Conservation (phyloP, 169 alveolate genomes). For the Cyclospora cayetanensis region DNA sequence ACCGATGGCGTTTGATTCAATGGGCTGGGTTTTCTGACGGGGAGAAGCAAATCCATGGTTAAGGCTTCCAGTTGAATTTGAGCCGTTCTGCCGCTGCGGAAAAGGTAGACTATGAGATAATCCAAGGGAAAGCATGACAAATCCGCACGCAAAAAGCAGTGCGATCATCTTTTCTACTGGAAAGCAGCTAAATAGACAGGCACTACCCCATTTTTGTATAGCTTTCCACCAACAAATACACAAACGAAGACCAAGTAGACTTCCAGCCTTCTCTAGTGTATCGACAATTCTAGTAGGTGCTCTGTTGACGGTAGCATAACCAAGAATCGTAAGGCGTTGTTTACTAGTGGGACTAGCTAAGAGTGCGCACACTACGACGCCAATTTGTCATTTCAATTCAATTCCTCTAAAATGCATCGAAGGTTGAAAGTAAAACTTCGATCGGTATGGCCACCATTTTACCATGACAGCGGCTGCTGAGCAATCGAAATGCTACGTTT, state of each 20-base stretch:
- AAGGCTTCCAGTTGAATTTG: too few species aligned
- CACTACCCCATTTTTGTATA: not conserved
- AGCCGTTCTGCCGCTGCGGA: not conserved
- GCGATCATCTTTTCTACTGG: not conserved
- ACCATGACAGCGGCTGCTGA: too few species aligned
- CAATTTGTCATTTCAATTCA: too few species aligned
- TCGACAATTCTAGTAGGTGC: not conserved
- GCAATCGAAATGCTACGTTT: too few species aligned
- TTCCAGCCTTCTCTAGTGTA: not conserved
- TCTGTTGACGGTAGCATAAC: too few species aligned
- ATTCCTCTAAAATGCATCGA: too few species aligned
- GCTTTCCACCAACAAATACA: not conserved
- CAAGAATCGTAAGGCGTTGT: too few species aligned
- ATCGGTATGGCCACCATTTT: too few species aligned
- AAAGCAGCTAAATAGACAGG: too few species aligned
- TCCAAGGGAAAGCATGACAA: not conserved
- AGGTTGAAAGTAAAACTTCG: too few species aligned
- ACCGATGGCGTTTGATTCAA: not conserved
- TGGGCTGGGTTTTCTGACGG: not conserved
- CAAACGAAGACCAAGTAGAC: not conserved
- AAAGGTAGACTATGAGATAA: not conserved
- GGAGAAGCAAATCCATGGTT: not conserved
- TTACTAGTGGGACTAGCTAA: too few species aligned
- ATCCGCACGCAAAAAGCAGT: not conserved
- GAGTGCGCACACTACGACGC: too few species aligned